phyloP scores from a whole-genome alignment of 148 eudicot genomes.

The Rhododendron ovatum region DNA sequence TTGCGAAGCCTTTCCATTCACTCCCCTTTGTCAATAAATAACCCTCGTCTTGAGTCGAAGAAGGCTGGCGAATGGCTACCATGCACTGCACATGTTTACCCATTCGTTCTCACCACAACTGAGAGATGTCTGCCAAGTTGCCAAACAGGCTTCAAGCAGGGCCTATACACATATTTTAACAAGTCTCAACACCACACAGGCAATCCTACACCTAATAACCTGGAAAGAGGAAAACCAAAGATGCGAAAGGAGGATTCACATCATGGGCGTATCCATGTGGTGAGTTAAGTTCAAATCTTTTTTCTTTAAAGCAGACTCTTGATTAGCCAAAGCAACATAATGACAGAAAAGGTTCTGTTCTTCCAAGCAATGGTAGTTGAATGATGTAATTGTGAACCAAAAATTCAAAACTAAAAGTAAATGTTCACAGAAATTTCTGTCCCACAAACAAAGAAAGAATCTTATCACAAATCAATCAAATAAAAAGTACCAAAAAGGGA shows the following conservation, averaged over 20 bases:
- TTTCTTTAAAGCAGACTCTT: not conserved
- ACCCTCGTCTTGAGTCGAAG: not conserved
- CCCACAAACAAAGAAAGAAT: not conserved
- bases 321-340: not conserved
- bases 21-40: not conserved
- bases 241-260: not conserved
- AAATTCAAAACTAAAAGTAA: too few species aligned
- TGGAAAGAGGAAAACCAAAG: conserved; percentile 3
- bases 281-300: not conserved
- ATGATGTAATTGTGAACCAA: not conserved
- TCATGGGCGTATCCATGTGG: not conserved
- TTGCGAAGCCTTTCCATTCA: not conserved
- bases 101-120: not conserved
- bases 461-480: not conserved
- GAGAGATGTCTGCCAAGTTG: not conserved
- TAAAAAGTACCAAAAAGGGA: not conserved
- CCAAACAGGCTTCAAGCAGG: not conserved
- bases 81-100: not conserved
- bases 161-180: not conserved
- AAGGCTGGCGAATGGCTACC: not conserved
- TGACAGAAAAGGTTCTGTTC: not conserved
- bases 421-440: not conserved
- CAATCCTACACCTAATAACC: not conserved
- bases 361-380: not conserved
- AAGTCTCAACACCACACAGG: not conserved